Percentiles rank a stretch among this genome's conserved stretches.
These are phyloP conservation scores for Wickerhamiella parazyma DNA, from an alignment of 805 yeast genomes.

Conservation along the genomic window DNA sequence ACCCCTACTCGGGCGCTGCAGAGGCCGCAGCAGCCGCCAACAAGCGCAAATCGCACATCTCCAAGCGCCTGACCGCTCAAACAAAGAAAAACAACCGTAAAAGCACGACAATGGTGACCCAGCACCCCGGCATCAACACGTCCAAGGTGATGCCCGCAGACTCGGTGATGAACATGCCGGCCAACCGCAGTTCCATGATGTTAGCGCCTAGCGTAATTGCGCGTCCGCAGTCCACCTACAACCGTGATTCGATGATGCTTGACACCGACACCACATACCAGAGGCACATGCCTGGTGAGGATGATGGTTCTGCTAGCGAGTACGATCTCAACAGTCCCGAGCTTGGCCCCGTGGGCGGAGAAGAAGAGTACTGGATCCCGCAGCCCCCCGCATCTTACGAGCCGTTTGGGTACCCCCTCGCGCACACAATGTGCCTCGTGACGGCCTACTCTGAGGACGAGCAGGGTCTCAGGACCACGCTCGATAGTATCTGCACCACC, in stretches of 20 bases:
- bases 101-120: constrained; percentile 25
- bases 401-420: constrained; percentile 72
- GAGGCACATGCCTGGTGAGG: constrained; percentile 13
- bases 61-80: constrained; percentile 14
- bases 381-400: constrained; percentile 85
- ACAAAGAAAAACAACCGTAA: constrained; percentile 8
- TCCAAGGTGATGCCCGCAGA: constrained; percentile 26
- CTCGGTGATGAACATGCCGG: constrained; percentile 17
- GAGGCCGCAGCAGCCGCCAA: constrained; percentile 24
- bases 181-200: constrained; percentile 5
- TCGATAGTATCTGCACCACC: constrained; percentile 89
- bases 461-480: constrained; percentile 69
- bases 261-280: constrained; percentile 19
- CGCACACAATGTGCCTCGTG: constrained; percentile 61
- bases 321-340: constrained; percentile 6
- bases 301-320: not conserved
- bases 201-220: constrained; percentile 17
- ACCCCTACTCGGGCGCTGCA: constrained; percentile 30
- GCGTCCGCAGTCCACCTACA: constrained; percentile 14
- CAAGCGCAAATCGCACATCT: constrained; percentile 15
- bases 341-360: constrained; percentile 21
- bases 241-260: constrained; percentile 2
- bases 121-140: constrained; percentile 21
- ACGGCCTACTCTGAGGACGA: constrained; percentile 94
- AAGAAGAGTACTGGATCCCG: constrained; percentile 56